Percentiles rank a stretch among this genome's conserved stretches.
These are phyloP conservation scores for Puya raimondii DNA, from an alignment of 176 grass and related monocot species.

Conservation along the genomic window DNA sequence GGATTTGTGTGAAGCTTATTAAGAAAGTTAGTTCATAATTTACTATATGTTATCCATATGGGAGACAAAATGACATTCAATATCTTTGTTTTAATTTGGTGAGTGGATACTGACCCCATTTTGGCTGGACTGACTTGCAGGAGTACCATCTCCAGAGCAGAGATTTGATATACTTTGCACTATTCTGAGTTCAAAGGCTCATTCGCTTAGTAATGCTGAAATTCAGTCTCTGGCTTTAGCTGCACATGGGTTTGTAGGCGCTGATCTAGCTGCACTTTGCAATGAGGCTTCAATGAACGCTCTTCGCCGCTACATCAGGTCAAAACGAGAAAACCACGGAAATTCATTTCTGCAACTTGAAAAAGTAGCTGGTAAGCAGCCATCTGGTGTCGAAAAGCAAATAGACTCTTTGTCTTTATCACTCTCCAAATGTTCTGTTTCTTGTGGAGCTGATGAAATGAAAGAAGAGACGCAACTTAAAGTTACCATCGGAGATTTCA, in stretches of 20 bases:
- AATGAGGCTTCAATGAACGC: conserved; percentile 68
- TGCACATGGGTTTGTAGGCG: conserved; percentile 93
- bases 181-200: conserved; percentile 44
- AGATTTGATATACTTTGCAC: conserved; percentile 68
- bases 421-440: conserved; percentile 47
- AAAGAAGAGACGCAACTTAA: conserved; percentile 27
- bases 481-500: conserved; percentile 60
- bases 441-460: conserved; percentile 6
- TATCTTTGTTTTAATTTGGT: not conserved
- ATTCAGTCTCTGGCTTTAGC: conserved; percentile 40
- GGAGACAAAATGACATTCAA: too few relatives aligned
- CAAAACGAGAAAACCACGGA: conserved; percentile 16
- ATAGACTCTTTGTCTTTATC: conserved; percentile 44
- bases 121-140: conserved; percentile 31
- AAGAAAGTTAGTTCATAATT: too few relatives aligned
- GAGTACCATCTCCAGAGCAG: conserved; percentile 76
- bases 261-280: conserved; percentile 88
- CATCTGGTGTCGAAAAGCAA: conserved; percentile 16
- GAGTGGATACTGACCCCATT: conserved; percentile 1
- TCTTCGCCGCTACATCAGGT: conserved; percentile 50
- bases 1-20: too few relatives aligned
- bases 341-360: conserved; percentile 16
- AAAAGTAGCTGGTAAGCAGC: conserved; percentile 5
- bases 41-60: too few relatives aligned
- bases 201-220: conserved; percentile 43